Percentiles rank a stretch among this genome's conserved stretches.
phyloP scores from a whole-genome alignment of 2,329 filamentous ascomycete species.

The Lecanicillium sp. region DNA sequence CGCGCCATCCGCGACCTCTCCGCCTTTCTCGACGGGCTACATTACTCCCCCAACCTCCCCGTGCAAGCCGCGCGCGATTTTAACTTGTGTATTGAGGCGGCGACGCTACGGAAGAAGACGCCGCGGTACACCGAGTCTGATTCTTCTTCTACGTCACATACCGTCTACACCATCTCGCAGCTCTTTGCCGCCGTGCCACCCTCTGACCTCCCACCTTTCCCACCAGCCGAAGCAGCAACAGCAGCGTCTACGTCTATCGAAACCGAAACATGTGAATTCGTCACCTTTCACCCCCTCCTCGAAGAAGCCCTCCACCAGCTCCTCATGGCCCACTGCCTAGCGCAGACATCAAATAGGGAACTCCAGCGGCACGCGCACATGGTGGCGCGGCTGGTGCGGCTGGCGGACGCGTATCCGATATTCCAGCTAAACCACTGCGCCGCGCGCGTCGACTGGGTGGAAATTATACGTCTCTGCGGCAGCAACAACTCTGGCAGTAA shows the following conservation, averaged over 20 bases:
- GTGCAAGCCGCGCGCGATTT: conserved; percentile 51
- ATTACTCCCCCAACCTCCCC: conserved; percentile 69
- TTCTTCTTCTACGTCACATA: conserved; percentile 24
- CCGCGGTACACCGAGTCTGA: conserved; percentile 37
- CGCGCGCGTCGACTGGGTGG: conserved; percentile 72
- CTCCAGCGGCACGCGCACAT: conserved; percentile 74
- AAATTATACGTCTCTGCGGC: conserved; percentile 58
- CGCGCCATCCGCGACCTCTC: conserved; percentile 68
- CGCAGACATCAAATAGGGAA: conserved; percentile 72
- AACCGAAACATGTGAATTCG: conserved; percentile 17
- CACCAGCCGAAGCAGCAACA: conserved; percentile 28
- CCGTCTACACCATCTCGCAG: conserved; percentile 41
- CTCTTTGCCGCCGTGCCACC: conserved; percentile 67
- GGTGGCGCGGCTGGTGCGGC: conserved; percentile 64
- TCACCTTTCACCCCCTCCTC: conserved; percentile 73
- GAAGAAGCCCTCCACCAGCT: conserved; percentile 72
- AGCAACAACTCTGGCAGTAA: too few species aligned
- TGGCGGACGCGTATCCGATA: conserved; percentile 73
- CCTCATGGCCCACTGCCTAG: conserved; percentile 69
- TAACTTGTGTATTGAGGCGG: conserved; percentile 43
- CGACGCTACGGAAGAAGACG: conserved; percentile 19
- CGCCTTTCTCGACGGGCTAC: conserved; percentile 63
- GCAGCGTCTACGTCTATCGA: too few species aligned
- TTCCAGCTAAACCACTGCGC: conserved; percentile 67
- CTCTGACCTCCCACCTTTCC: conserved; percentile 59